A percentile compares a stretch with the other conserved stretches of the same genome.
Conservation (phyloP, 169 alveolate genomes). For the Perkinsus olseni region DNA sequence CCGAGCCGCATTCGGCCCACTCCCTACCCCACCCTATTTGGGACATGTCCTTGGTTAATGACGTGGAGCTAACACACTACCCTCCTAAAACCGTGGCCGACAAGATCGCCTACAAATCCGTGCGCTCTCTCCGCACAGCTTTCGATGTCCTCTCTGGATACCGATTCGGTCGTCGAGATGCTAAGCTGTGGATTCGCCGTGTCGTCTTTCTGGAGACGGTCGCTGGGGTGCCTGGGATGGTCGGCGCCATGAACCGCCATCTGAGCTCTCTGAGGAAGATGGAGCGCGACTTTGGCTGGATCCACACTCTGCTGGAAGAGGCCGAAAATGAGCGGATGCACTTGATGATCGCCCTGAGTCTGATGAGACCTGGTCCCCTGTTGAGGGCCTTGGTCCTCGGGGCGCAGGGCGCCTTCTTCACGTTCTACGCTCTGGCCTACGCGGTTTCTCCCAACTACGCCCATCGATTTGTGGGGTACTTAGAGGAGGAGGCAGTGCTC, state of each 20-base stretch:
- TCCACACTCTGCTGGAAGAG: slow-evolving; percentile 53
- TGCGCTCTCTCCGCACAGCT: background rate
- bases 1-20: background rate
- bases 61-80: background rate
- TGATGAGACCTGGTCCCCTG: slow-evolving; percentile 31
- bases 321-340: slow-evolving; percentile 63
- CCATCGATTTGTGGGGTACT: slow-evolving; percentile 40
- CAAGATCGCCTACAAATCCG: background rate
- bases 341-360: slow-evolving; percentile 35
- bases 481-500: slow-evolving; percentile 60
- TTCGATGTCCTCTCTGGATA: slow-evolving; percentile 36
- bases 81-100: background rate
- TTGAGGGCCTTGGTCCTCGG: slow-evolving; percentile 36
- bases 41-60: background rate
- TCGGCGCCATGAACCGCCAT: slow-evolving; percentile 49
- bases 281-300: slow-evolving; percentile 54
- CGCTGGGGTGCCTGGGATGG: slow-evolving; percentile 55
- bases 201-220: slow-evolving; percentile 47
- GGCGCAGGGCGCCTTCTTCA: slow-evolving; percentile 35
- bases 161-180: slow-evolving; percentile 19
- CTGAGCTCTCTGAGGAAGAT: slow-evolving; percentile 37
- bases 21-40: background rate
- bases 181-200: slow-evolving; percentile 40
- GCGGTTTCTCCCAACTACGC: background rate
- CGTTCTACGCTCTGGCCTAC: background rate